phyloP scores from a whole-genome alignment of 345 rosid species.

The Schrenkiella parvula region DNA sequence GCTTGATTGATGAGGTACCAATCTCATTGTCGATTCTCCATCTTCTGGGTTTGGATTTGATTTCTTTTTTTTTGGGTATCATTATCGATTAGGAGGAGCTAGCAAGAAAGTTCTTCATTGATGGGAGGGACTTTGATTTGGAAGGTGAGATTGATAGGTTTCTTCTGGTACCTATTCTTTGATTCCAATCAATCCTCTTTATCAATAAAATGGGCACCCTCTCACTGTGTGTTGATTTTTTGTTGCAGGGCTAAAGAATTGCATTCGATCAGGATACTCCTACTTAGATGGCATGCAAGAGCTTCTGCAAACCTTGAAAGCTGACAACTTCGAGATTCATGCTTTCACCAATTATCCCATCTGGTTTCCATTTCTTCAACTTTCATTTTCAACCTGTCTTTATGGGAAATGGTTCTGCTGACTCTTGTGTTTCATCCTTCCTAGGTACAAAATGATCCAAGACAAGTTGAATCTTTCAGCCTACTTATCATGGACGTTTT shows the following conservation, averaged over 20 bases:
- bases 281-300: constrained; percentile 73
- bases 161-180: neutral
- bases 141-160: constrained; percentile 48
- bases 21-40: neutral
- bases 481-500: constrained; percentile 88
- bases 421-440: neutral
- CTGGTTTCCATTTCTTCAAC: constrained; percentile 41
- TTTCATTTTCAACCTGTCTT: neutral
- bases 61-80: neutral
- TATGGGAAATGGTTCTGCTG: neutral
- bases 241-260: constrained; percentile 72
- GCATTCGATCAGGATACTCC: constrained; percentile 66
- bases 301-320: constrained; percentile 53
- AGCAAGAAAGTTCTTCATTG: constrained; percentile 73
- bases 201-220: neutral
- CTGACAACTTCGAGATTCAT: constrained; percentile 73
- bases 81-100: constrained; percentile 56
- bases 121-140: constrained; percentile 74
- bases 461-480: constrained; percentile 69
- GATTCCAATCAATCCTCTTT: neutral
- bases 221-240: neutral
- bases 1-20: constrained; percentile 68
- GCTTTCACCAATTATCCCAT: constrained; percentile 89
- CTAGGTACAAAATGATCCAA: constrained; percentile 72
- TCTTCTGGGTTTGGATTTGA: neutral